phyloP scores from a whole-genome alignment of 345 rosid genomes.

The Luvunga scandens region DNA sequence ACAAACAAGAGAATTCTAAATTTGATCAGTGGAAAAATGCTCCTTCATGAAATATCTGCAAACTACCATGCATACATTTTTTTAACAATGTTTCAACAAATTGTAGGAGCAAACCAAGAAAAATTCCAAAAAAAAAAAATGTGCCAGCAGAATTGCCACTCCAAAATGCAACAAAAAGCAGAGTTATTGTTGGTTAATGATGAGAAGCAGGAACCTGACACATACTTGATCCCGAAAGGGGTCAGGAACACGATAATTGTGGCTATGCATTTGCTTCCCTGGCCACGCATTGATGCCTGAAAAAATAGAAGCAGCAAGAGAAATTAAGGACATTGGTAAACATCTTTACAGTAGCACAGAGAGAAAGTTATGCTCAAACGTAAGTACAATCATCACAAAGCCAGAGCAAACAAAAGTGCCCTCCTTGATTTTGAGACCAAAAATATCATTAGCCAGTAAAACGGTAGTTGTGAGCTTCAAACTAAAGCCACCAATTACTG shows the following conservation, averaged over 20 bases:
- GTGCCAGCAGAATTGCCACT: background rate
- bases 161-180: background rate
- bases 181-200: background rate
- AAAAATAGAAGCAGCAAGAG: background rate
- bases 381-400: background rate
- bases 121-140: background rate
- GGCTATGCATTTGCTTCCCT: slow-evolving; percentile 87
- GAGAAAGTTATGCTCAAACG: background rate
- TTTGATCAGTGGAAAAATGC: background rate
- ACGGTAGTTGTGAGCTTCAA: background rate
- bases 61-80: background rate
- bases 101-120: background rate
- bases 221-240: slow-evolving; percentile 66
- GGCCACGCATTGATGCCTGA: slow-evolving; percentile 80
- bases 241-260: slow-evolving; percentile 67
- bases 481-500: background rate
- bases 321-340: background rate
- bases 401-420: background rate
- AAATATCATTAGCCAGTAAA: background rate
- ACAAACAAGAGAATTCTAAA: background rate
- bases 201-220: slow-evolving; percentile 21
- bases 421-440: background rate
- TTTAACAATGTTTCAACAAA: background rate
- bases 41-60: background rate
- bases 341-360: background rate